Evolutionary conservation across 2,329 filamentous ascomycete species (phyloP), one percentile per base, ranked within the genome.

Genomic region (Ceratocystiopsis sp.): DNA sequence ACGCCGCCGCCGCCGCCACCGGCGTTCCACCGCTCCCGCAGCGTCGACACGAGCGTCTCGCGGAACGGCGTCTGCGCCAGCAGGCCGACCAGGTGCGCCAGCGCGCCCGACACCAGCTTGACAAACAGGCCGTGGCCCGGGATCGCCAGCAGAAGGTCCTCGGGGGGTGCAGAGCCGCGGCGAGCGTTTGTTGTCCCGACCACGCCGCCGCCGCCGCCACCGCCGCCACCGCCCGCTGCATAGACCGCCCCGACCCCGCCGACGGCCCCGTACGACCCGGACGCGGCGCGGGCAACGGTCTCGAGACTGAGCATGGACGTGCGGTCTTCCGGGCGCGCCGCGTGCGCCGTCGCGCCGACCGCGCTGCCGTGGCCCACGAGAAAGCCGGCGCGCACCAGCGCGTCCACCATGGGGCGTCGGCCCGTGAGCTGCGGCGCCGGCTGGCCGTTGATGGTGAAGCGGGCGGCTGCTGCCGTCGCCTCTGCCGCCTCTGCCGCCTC

Each of bases 1-100:
- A 56, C 29, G 48, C 47, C 49, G 39, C 13, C 33, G 41, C 45
- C 44, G 41, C 37, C 43, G 34, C 48, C 17, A 4, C 77, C 78
- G 13, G 79, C 80, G 49, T 85, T 75, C 73, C 82, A 86, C 41
- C 75, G 69, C 57, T 85, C 79, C 35, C 66, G 65, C 35, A 86
- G 61, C 50, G 75, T 60, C 35, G 63, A 61, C 57, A 80, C 68
- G 1, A 80, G 74, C 32, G 69, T 71, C 59, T 84, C 80, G 38
- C 70, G 68, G 58, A 69, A 75, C 43, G 66, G 68, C 13, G 71
- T 73, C 55, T 71, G 73, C 14, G 61, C 62, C 25, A 86, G 58
- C 32, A 82, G 59, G 7, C 63, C 62, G 1, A 75, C 57, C 0
- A 86, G 59, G 57, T 83, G 79, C 19, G 67, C 66, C 14, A 81